A percentile compares a stretch with the other conserved stretches of the same genome.
Evolutionary conservation across 257 asterid genomes (phyloP).

Genomic region (Ilex asprella): DNA sequence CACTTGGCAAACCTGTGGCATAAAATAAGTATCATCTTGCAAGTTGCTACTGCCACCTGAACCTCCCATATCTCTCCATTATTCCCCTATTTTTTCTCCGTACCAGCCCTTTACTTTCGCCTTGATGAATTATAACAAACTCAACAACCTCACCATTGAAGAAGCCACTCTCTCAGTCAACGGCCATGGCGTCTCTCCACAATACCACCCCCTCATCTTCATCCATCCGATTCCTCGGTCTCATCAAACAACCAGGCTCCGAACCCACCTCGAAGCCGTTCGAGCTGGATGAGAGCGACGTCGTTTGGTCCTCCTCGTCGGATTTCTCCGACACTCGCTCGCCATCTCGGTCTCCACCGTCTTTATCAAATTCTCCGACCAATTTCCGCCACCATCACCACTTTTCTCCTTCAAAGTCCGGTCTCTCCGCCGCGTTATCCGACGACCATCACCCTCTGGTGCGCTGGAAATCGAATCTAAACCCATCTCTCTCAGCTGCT

Average conservation of each 20-base stretch:
- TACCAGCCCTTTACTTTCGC: too few relatives aligned
- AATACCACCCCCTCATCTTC: conserved; percentile 26
- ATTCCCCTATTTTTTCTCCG: too few relatives aligned
- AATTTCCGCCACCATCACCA: conserved; percentile 14
- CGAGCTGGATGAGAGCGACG: conserved; percentile 81
- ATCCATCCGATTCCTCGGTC: conserved; percentile 41
- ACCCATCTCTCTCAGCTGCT: conserved; percentile 27
- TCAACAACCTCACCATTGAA: background rate
- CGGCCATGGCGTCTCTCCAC: conserved; percentile 36
- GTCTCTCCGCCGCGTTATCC: conserved; percentile 62
- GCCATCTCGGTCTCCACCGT: conserved; percentile 11
- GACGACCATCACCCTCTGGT: conserved; percentile 37
- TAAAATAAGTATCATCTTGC: too few relatives aligned
- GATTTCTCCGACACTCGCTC: conserved; percentile 27
- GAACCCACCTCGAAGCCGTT: conserved; percentile 20
- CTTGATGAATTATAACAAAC: too few relatives aligned
- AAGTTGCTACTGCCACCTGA: too few relatives aligned
- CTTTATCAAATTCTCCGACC: conserved; percentile 18
- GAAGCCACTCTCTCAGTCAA: conserved; percentile 16
- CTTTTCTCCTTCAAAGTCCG: conserved; percentile 31
- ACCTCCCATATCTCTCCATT: too few relatives aligned
- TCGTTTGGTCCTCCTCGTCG: conserved; percentile 62
- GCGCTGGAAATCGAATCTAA: conserved; percentile 47
- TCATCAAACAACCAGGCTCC: conserved; percentile 36
- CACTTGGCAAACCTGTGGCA: too few relatives aligned